These are phyloP conservation scores for Mycena sanguinolenta DNA, from an alignment of 768 basidiomycete genomes.

Conservation along the genomic window DNA sequence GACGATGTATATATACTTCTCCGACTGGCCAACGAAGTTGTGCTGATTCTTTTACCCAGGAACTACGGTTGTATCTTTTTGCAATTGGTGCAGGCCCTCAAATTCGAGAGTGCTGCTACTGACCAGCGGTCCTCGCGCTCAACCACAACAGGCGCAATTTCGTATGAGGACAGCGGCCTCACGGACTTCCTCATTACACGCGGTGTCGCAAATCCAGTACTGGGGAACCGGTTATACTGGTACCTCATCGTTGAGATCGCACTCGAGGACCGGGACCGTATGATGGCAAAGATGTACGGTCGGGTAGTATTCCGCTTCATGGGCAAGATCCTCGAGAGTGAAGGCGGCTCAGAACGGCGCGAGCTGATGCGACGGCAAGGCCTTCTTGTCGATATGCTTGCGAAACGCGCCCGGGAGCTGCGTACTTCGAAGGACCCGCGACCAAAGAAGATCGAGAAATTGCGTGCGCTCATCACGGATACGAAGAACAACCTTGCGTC, in stretches of 20 bases:
- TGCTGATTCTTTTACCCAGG: constrained; percentile 66
- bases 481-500: constrained; percentile 86
- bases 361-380: constrained; percentile 94
- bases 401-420: constrained; percentile 88
- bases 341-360: constrained; percentile 84
- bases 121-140: constrained; percentile 84
- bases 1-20: constrained; percentile 82
- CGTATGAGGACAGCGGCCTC: constrained; percentile 92
- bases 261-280: constrained; percentile 86
- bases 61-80: constrained; percentile 92
- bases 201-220: constrained; percentile 83
- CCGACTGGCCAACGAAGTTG: no score
- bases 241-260: constrained; percentile 98
- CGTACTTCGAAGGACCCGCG: constrained; percentile 92
- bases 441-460: constrained; percentile 97
- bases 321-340: constrained; percentile 85
- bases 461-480: constrained; percentile 88
- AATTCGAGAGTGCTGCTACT: constrained; percentile 89
- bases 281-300: constrained; percentile 94
- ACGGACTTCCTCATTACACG: constrained; percentile 92
- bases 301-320: constrained; percentile 92
- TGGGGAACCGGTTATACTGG: constrained; percentile 96
- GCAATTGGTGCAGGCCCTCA: constrained; percentile 97
- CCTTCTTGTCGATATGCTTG: constrained; percentile 87
- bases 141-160: constrained; percentile 74